phyloP scores from a whole-genome alignment of 129 eudicot genomes.

The Oenanthe sinensis region DNA sequence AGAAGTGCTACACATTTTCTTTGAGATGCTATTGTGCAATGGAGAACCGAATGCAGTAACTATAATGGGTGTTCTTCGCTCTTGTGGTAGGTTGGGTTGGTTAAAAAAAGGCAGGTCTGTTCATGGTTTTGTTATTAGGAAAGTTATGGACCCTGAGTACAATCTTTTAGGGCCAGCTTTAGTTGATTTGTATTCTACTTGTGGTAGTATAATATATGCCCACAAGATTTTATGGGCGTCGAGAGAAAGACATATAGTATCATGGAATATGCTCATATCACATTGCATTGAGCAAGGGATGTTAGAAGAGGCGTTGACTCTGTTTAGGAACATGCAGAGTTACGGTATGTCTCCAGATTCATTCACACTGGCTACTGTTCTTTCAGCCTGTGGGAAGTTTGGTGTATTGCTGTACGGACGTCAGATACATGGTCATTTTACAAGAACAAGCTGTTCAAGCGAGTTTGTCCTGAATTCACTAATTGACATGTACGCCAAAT shows the following conservation, averaged over 20 bases:
- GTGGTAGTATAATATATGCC: conserved; percentile 34
- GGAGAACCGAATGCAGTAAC: conserved; percentile 57
- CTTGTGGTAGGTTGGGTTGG: conserved; percentile 54
- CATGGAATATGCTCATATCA: conserved; percentile 72
- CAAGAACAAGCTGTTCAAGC: conserved; percentile 32
- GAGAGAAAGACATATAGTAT: conserved; percentile 30
- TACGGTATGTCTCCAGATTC: conserved; percentile 42
- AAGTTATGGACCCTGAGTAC: conserved; percentile 27
- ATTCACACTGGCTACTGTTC: conserved; percentile 48
- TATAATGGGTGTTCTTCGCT: conserved; percentile 47
- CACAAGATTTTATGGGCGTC: conserved; percentile 32
- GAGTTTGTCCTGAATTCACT: conserved; percentile 68
- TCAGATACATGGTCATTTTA: conserved; percentile 44
- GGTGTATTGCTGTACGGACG: conserved; percentile 35
- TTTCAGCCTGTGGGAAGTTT: conserved; percentile 50
- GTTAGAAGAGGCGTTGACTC: conserved; percentile 37
- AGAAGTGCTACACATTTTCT: conserved; percentile 33
- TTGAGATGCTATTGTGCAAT: conserved; percentile 33
- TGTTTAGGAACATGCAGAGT: conserved; percentile 40
- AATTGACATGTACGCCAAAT: conserved; percentile 66
- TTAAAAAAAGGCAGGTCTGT: conserved; percentile 45
- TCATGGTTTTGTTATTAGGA: conserved; percentile 50
- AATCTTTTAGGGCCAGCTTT: conserved; percentile 38
- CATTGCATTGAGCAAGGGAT: conserved; percentile 43
- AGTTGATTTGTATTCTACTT: conserved; percentile 60